Base-by-base conservation (phyloP, 805 yeast genomes). In the Ogataea degrootiae region DNA sequence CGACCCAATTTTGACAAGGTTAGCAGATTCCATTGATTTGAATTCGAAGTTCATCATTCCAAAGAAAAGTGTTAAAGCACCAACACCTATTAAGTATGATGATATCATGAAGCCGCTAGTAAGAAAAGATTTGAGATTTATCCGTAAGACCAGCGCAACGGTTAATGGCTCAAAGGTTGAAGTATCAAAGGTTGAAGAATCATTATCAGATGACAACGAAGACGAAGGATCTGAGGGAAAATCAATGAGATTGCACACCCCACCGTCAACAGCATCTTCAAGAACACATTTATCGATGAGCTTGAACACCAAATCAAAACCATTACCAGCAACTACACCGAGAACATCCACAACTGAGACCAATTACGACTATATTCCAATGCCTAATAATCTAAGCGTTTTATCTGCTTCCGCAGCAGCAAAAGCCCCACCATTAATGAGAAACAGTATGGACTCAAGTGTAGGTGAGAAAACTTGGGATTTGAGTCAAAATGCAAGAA, bases 401-500 rank as follows among this genome's bases (percentile, higher is more conserved):
- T 41, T 54, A 31, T 58, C 60, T 4, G 61, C 62, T 2, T 22
- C 51, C 1, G 54, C 58, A 1, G 60, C 59, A 6, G 62, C 62
- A 5, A 55, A 53, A 39, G 61, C 63, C 0, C 60, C 58, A 16
- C 51, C 50, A 15, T 46, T 58, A 39, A 51, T 39, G 45, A 43
- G 23, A 43, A 45, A 17, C 11, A 37, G 39, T 11, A 43, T 46
- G 7, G 57, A 53, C 16, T 34, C 52, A 5, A 22, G 54, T 1
- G 37, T 48, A 4, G 56, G 55, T 8, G 58, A 52, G 33, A 47
- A 51, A 33, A 41, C 52, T 4, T 50, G 49, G 6, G 54, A 45
- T 40, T 34, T 55, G 33, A 23, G 15, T 23, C 40, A 42, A 19
- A 51, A 43, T 19, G 58, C 55, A 9, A 45, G 45, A 39, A 42